These are phyloP conservation scores for Torulaspora globosa DNA, from an alignment of 1,139 yeast species.

Conservation along the genomic window DNA sequence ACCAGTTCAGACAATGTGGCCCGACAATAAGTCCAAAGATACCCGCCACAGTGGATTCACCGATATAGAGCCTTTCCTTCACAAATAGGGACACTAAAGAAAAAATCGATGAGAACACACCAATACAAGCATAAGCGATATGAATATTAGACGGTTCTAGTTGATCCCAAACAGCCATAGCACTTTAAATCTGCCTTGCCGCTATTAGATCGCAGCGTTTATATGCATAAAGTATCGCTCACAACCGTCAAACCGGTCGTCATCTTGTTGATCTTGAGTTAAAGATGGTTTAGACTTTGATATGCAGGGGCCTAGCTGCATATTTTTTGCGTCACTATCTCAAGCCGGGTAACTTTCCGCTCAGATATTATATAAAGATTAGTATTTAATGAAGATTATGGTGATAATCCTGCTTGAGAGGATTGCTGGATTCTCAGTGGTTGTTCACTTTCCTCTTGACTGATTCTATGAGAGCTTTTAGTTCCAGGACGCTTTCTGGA, in stretches of 20 bases:
- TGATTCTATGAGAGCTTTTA: conserved; percentile 30
- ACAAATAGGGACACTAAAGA: conserved; percentile 88
- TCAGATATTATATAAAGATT: neutral
- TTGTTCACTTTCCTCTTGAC: conserved; percentile 28
- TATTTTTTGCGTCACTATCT: conserved; percentile 6
- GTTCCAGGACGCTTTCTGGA: conserved; percentile 23
- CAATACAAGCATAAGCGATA: conserved; percentile 88
- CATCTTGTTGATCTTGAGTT: neutral
- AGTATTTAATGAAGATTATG: neutral
- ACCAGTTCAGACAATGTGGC: conserved; percentile 89
- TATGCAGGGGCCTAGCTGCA: conserved; percentile 5
- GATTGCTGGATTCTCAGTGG: neutral
- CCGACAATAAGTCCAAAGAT: conserved; percentile 89
- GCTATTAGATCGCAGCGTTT: neutral
- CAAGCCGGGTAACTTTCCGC: conserved; percentile 7
- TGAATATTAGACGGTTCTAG: conserved; percentile 57
- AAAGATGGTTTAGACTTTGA: neutral
- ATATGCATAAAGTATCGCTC: neutral
- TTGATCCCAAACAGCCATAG: conserved; percentile 37
- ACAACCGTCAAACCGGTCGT: neutral
- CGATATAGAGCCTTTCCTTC: conserved; percentile 83
- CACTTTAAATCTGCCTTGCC: neutral
- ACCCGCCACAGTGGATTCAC: conserved; percentile 94
- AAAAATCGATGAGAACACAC: conserved; percentile 81
- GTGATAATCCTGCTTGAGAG: neutral